These are phyloP conservation scores for Dichotomocladium elegans DNA, from an alignment of 371 early-diverging fungal species.

Conservation along the genomic window DNA sequence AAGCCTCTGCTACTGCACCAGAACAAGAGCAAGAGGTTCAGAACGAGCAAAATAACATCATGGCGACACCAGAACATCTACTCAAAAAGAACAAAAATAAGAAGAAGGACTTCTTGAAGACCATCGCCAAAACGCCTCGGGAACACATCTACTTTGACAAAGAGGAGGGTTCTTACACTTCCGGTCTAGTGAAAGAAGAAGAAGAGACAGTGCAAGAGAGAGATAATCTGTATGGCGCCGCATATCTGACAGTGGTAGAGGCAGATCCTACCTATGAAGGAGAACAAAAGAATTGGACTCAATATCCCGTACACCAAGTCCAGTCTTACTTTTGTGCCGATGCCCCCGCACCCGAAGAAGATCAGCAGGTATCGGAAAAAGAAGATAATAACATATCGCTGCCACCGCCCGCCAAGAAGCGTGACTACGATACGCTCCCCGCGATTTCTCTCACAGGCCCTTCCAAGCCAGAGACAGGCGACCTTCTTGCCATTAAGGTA, in stretches of 20 bases:
- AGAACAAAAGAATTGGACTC: background rate
- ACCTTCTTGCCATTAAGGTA: background rate
- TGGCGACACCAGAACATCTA: background rate
- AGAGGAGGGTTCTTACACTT: no score
- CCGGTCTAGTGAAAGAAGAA: background rate
- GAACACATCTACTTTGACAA: background rate
- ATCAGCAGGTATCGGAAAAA: background rate
- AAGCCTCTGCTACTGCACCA: background rate
- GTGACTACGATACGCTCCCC: background rate
- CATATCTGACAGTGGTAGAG: background rate
- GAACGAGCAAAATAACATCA: background rate
- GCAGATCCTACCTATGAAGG: background rate
- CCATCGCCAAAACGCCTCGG: background rate
- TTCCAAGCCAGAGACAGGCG: background rate
- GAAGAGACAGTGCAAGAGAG: background rate
- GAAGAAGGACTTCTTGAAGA: background rate
- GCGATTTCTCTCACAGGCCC: background rate
- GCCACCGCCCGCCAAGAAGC: background rate
- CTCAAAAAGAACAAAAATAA: background rate
- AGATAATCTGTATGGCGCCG: background rate
- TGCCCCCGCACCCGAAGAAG: no score
- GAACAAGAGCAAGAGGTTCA: background rate
- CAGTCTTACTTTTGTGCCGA: background rate
- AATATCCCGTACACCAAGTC: background rate
- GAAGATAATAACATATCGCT: background rate